These are phyloP conservation scores for Tetrahymena elliotti DNA, from an alignment of 73 alveolate genomes.

Conservation along the genomic window DNA sequence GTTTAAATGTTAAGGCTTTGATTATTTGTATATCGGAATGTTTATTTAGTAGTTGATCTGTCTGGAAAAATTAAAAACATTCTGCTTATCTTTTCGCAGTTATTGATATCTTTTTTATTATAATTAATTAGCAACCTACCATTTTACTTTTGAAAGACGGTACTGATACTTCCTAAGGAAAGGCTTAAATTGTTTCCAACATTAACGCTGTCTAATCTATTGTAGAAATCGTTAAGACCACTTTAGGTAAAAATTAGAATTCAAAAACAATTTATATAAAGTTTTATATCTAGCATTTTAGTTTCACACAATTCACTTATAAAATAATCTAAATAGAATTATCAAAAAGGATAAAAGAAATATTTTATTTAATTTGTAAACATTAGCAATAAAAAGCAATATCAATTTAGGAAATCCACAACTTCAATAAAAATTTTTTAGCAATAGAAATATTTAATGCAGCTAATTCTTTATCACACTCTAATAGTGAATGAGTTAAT, in stretches of 20 bases:
- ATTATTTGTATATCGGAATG: not conserved
- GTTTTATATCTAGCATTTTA: no score
- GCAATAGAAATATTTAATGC: no score
- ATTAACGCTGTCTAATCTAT: conserved; percentile 84
- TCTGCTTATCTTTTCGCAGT: not conserved
- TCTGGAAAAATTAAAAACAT: not conserved
- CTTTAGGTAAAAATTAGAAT: conserved; percentile 39
- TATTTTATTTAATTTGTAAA: no score
- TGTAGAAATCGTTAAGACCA: conserved; percentile 80
- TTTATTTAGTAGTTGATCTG: not conserved
- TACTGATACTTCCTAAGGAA: conserved; percentile 66
- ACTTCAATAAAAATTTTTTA: no score
- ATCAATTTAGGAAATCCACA: no score
- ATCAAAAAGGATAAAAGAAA: not conserved
- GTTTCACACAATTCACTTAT: not conserved
- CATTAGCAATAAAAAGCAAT: no score
- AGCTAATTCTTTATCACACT: no score
- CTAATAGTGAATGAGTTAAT: no score
- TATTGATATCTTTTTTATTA: not conserved
- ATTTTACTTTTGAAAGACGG: conserved; percentile 64
- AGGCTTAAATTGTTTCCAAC: conserved; percentile 59
- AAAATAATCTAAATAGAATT: not conserved
- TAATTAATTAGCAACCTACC: conserved; percentile 34
- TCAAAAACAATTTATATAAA: not conserved
- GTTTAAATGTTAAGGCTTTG: not conserved